Evolutionary conservation across 495 filamentous ascomycete genomes (phyloP), one percentile per base, ranked within the genome.

Genomic region (Daldinia bambusicola): DNA sequence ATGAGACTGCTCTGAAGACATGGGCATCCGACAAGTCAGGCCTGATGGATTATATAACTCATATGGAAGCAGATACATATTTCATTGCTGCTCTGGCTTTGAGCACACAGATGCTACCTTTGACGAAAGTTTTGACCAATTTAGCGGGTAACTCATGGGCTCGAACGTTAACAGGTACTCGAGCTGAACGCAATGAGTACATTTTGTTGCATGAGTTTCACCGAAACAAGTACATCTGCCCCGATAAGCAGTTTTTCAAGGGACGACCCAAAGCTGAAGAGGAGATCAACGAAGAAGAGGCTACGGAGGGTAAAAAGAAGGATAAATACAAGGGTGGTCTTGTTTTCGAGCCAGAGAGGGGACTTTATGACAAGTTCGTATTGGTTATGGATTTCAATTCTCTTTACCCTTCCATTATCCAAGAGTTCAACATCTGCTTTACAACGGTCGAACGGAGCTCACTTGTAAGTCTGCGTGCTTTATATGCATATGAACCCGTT

Each of bases 321-420:
- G 95, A 99, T 79, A 99, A 98, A 78, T 99, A 91, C 82, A 98
- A 99, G 81, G 95, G 95, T 75, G 95, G 95, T 84, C 86, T 99
- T 45, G 95, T 99, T 65, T 99, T 99, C 73, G 95, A 99, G 76
- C 95, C 95, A 13, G 95, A 98, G 79, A 98, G 92, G 77, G 95
- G 96, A 8, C 85, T 99, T 26, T 98, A 98, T 75, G 96, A 99
- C 84, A 94, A 92, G 79, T 97, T 95, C 74, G 89, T 99, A 32
- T 87, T 99, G 20, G 95, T 99, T 77, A 99, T 99, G 95, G 95
- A 99, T 82, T 99, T 98, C 84, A 99, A 99, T 87, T 97, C 93
- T 79, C 84, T 99, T 72, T 99, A 99, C 75, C 95, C 95, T 13
- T 97, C 94, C 79, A 98, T 99, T 72, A 99, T 99, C 71, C 96